Evolutionary conservation across 495 filamentous ascomycete genomes (phyloP), one percentile per base, ranked within the genome.

Genomic region (Neurospora hispaniola): DNA sequence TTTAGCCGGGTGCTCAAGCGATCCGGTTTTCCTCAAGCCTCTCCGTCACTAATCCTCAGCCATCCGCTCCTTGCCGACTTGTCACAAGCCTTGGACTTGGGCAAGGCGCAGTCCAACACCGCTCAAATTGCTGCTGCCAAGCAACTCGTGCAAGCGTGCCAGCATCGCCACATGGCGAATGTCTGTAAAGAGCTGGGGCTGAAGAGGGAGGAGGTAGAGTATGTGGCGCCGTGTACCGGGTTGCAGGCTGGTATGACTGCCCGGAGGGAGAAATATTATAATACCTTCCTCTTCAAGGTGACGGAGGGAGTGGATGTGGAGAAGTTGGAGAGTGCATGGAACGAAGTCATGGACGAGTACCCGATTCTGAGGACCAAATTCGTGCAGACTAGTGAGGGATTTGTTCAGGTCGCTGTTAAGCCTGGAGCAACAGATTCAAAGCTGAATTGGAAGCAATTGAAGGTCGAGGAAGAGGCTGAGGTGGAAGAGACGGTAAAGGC

Each of bases 191-290:
- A 80, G 4, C 80, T 93, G 0, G 79, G 78, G 2, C 70, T 88
- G 8, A 44, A 74, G 3, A 73, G 76, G 6, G 74, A 81, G 23
- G 81, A 88, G n/a, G 85, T 96, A 11, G 88, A 94, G 75, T 85
- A 85, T 41, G 88, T 96, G 71, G 86, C 88, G 2, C 93, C 92
- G 11, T 94, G 93, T 75, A 93, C 93, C 0, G 85, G 93, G 0
- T 81, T 96, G 2, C 93, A 97, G 76, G 87, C 93, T 75, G 93
- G 92, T 12, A 93, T 96, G 82, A 89, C 96, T 66, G 88, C 90
- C 23, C 85, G 89, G 62, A 90, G 90, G n/a, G 79, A 88, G 7
- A 81, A 85, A 4, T 96, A 96, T 73, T 94, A 92, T 81, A 91
- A 90, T 70, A 82, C 85, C 0, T 95, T 96, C 74, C 79, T 76